Base-by-base conservation (phyloP, 768 basidiomycete species). In the Lactarius evosmus region DNA sequence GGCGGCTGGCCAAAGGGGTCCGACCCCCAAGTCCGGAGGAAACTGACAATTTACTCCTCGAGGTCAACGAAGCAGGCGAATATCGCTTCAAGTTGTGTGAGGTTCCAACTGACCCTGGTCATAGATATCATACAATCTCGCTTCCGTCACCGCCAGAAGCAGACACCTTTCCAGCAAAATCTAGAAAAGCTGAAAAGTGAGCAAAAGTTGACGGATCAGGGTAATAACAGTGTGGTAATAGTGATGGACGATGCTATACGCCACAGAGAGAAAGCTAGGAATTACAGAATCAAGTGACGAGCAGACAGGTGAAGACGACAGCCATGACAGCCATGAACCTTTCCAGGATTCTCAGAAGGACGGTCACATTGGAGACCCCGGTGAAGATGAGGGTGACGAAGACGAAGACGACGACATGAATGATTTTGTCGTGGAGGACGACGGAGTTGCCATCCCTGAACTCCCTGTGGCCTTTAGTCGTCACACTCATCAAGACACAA, bases 381-480 rank as follows among this genome's bases (percentile, higher is more conserved):
- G 76, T 32, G 72, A 74, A n/a, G 75, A 76, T 38, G 73, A 71
- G 58, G 75, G 77, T 14, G 78, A 75, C 14, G 65, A 67, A 32
- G 65, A 41, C 50, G 68, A 69, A 2, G 70, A 67, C 1, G 74
- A 76, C 8, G 74, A 77, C 0, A 74, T 74, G 60, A 78, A 75
- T 36, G 89, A 91, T 65, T 86, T 91, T 34, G 84, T 91, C 40
- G 89, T 92, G 66, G 85, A 87, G 63, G 73, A 73, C 55, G 70
- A 73, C 27, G 78, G 72, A 8, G 72, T 63, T 29, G 76, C 70
- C 0, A 70, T 72, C 4, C 74, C 81, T 22, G 74, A 80, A 38
- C 78, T 93, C n/a, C 92, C 91, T 9, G 78, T 79, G 57, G 83
- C 88, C 69, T 96, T 92, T 75, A 93, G 91, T 73, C 86, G 90